Conservation (phyloP, 345 rosid species). For the Sapria himalayana region DNA sequence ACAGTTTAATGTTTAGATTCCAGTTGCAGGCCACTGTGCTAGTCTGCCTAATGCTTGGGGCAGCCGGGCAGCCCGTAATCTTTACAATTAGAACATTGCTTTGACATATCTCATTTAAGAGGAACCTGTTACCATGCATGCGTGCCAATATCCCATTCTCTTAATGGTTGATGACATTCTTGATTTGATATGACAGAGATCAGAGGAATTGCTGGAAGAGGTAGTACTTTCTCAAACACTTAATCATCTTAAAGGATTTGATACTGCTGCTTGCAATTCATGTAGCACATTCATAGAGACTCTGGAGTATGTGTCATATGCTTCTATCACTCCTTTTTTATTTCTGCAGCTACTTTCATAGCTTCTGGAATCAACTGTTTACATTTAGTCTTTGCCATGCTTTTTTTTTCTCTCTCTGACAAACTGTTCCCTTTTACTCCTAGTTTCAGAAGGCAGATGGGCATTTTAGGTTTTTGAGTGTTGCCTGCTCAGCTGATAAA, state of each 20-base stretch:
- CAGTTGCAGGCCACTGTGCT: too few species aligned
- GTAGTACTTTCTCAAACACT: constrained; percentile 64
- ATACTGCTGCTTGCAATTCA: constrained; percentile 19
- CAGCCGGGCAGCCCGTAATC: too few species aligned
- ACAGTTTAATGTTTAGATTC: too few species aligned
- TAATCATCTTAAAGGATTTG: constrained; percentile 29
- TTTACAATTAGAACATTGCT: too few species aligned
- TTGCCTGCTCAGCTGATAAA: too few species aligned
- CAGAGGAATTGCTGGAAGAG: constrained; percentile 90
- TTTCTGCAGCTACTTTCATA: background rate
- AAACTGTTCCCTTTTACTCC: too few species aligned
- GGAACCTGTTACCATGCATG: too few species aligned
- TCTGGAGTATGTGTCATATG: constrained; percentile 39
- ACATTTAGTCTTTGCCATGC: constrained; percentile 1
- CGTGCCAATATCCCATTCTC: too few species aligned
- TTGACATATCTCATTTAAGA: too few species aligned
- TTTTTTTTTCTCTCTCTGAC: background rate
- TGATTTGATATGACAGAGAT: constrained; percentile 38
- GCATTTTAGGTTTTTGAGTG: too few species aligned
- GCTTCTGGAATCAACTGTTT: constrained; percentile 4
- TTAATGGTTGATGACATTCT: background rate
- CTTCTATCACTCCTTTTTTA: background rate
- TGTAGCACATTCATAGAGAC: constrained; percentile 57
- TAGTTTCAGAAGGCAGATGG: too few species aligned
- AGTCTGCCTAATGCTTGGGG: too few species aligned